Conservation (phyloP, 805 yeast species). For the Wickerhamiella dianesei region DNA sequence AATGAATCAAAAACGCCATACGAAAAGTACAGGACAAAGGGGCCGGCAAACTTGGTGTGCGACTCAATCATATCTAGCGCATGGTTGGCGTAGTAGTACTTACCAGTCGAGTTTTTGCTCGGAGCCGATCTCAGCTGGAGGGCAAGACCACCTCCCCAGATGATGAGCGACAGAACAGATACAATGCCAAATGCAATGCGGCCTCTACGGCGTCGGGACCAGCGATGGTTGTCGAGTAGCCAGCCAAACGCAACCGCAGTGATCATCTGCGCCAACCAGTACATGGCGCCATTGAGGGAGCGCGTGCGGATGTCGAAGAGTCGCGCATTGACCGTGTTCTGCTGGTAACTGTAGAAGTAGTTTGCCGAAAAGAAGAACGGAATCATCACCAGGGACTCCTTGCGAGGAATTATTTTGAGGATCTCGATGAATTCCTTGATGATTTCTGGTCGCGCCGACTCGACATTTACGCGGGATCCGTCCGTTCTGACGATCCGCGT, state of each 20-base stretch:
- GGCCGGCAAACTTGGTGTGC: slow-evolving; percentile 41
- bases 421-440: slow-evolving; percentile 29
- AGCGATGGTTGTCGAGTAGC: slow-evolving; percentile 32
- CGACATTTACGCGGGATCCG: slow-evolving; percentile 6
- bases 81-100: slow-evolving; percentile 18
- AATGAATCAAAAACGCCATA: slow-evolving; percentile 49
- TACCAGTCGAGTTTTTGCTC: slow-evolving; percentile 28
- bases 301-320: slow-evolving; percentile 47
- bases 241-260: slow-evolving; percentile 40
- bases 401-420: slow-evolving; percentile 30
- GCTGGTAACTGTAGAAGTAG: slow-evolving; percentile 56
- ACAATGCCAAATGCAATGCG: slow-evolving; percentile 30
- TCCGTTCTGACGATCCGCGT: slow-evolving; percentile 8
- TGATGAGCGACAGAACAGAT: slow-evolving; percentile 30
- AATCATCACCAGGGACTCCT: slow-evolving; percentile 34
- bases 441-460: slow-evolving; percentile 24
- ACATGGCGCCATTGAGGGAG: slow-evolving; percentile 45
- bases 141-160: slow-evolving; percentile 49
- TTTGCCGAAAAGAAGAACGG: slow-evolving; percentile 52
- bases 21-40: slow-evolving; percentile 48
- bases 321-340: slow-evolving; percentile 42
- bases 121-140: slow-evolving; percentile 27
- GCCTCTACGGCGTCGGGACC: slow-evolving; percentile 33
- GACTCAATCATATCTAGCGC: slow-evolving; percentile 30
- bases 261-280: slow-evolving; percentile 47